Evolutionary conservation across 345 rosid species (phyloP), one percentile per base, ranked within the genome.

Genomic region (Pelargonium nanum): DNA sequence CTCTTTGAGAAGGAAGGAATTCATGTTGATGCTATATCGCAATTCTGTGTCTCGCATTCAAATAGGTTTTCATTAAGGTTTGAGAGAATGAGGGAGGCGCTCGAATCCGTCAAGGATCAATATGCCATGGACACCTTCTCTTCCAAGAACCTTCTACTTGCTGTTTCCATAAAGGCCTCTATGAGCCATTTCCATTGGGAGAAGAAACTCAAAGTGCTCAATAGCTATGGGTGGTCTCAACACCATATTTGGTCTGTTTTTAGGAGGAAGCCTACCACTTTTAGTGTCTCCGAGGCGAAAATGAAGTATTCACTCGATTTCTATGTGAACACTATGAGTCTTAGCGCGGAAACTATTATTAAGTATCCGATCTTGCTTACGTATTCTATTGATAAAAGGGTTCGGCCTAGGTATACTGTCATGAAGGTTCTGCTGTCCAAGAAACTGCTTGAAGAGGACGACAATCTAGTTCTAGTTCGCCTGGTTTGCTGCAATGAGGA

Each of bases 221-320:
- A 55, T 40, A 24, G 34, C 56, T 26, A 50, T 1, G 65, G 65
- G 57, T 61, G 51, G 40, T 61, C 65, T 1, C 40, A 61, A n/a
- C 16, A 26, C 13, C 56, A 61, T 10, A 23, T 61, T n/a, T 19
- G 26, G 7, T 61, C 56, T 25, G 53, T 61, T 13, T 61, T 61
- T 32, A 71, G 72, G 64, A 78, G 28, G 61, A 24, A 10, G 48
- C 85, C 83, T 2, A 66, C 24, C 6, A 72, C 57, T 24, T 72
- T 81, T 28, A 22, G 72, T 22, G 26, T 56, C 10, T 76, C 79
- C 0, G 68, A 67, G 63, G 65, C 24, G 59, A 78, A 81, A 57
- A 60, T 78, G 26, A 65, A 25, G 64, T 9, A 17, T 12, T 2
- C 48, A 17, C 15, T 40, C 16, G 48, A 40, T 40, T 40, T 40